A percentile compares a stretch with the other conserved stretches of the same genome.
These are phyloP conservation scores for Leishmania major DNA, from an alignment of 208 protist species.

Conservation along the genomic window DNA sequence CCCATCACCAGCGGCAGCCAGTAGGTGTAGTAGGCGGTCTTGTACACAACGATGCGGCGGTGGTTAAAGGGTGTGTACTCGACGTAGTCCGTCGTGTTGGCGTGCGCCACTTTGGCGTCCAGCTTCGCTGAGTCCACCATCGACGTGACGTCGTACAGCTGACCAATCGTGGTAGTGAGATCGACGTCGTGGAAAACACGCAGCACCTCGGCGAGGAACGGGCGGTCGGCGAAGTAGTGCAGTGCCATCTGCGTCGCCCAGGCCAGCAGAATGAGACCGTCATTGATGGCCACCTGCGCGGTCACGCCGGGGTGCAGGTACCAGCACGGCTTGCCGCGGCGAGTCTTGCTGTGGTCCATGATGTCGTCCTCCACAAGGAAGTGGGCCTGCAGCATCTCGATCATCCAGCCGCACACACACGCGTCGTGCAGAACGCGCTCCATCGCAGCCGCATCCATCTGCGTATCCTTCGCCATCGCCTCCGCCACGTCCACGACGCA, in stretches of 20 bases:
- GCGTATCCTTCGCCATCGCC: constrained; percentile 47
- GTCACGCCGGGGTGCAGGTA: constrained; percentile 93
- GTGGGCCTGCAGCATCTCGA: constrained; percentile 95
- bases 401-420: constrained; percentile 94
- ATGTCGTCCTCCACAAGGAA: constrained; percentile 98
- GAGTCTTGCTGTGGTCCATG: constrained; percentile 96
- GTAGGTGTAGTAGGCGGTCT: constrained; percentile 98
- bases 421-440: constrained; percentile 82
- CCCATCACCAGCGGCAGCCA: constrained; percentile 95
- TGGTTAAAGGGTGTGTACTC: constrained; percentile 92
- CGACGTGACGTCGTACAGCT: constrained; percentile 95
- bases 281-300: constrained; percentile 95
- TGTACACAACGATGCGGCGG: constrained; percentile 95
- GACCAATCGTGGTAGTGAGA: constrained; percentile 95
- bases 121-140: constrained; percentile 92
- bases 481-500: constrained; percentile 83
- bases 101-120: constrained; percentile 63
- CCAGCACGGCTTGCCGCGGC: constrained; percentile 96
- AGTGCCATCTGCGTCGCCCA: constrained; percentile 91
- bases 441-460: constrained; percentile 54
- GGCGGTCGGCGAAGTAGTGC: constrained; percentile 90
- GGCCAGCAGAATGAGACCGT: constrained; percentile 95
- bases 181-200: constrained; percentile 93
- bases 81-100: constrained; percentile 77
- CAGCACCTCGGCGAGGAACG: constrained; percentile 89